Evolutionary conservation across 1,139 yeast genomes (phyloP), one percentile per base, ranked within the genome.

Genomic region (Lodderomyces theae): DNA sequence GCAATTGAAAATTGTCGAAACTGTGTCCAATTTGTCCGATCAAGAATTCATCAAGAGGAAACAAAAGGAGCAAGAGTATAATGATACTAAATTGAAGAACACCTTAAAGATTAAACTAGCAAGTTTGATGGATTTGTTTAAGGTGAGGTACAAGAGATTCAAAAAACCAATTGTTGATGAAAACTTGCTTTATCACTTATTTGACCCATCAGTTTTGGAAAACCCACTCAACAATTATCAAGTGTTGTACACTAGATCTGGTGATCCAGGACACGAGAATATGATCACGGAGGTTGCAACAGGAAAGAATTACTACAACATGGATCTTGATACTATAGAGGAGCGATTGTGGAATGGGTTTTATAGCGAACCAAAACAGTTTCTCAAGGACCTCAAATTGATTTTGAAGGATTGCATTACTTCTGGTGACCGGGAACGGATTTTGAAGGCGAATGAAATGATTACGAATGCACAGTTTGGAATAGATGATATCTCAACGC

Each of bases 271-370:
- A 12, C 71, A 68, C 43, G 60, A 57, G 30, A 81, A 86, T 51
- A 86, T 82, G 92, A 87, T 94, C 49, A 63, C 80, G 23, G 97
- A 94, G 53, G 69, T 79, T 5, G 61, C 80, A 0, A 84, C 95
- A 0, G 95, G 95, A 2, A 79, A 76, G 43, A 74, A 72, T 50
- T 92, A 72, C 57, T 75, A 74, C 64, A 92, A 92, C 52, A 94
- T 92, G 87, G 98, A 92, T 56, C 69, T 94, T 45, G 98, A 92
- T 57, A 82, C 89, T 13, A 80, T 94, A 37, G 99, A 92, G 56
- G 98, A 92, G 56, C 74, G 98, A 43, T 66, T 94, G 42, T 92
- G 98, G 98, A 92, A 92, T 61, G 98, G 98, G 0, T 92, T 67
- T 59, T 92, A 94, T 57, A 83, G 90, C 25, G 97, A 90, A 53